Evolutionary conservation across 225 moss, liverwort and hornwort species (phyloP), one percentile per base, ranked within the genome.

Genomic region (Bryoerythrophyllum caledonicum): DNA sequence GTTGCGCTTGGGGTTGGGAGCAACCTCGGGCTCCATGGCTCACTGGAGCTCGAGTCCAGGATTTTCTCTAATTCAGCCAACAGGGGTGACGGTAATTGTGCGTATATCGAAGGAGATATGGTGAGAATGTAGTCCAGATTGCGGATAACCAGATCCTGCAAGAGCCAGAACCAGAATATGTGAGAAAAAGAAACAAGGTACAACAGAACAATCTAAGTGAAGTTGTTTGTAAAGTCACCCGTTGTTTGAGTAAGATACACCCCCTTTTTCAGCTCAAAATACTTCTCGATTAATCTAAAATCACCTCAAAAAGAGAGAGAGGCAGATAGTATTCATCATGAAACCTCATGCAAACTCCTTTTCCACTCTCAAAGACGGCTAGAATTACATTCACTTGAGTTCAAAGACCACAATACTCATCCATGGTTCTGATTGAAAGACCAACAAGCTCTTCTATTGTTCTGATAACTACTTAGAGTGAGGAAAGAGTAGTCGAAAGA

Each of bases 61-160:
- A 78, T 85, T 66, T 90, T 99, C 77, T 94, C 97, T 71, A 99
- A 86, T 64, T 78, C 80, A 35, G 91, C 97, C 84, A 99, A 76
- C 66, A 95, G 82, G 70, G 89, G 63, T 56, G 94, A 77, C 63
- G 86, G 86, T 72, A 94, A 68, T 61, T 95, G 92, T 46, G 93
- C 93, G 76, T 83, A 99, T 25, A 89, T 74, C 56, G 86, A 81
- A 51, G 97, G 90, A 32, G 94, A 91, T 68, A 93, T 93, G 65
- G 91, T 91, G 74, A 99, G 91, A 65, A 99, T 89, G 68, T 93
- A 99, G 67, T 94, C 91, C 60, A 99, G 76, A 75, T 99, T 99
- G 62, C 88, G 87, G 27, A 90, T 73, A 37, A 99, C 75, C 68
- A 93, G 72, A 68, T 94, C 94, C 97, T 97, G 91, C 70, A 84